A percentile compares a stretch with the other conserved stretches of the same genome.
Conservation (phyloP, 2,329 filamentous ascomycete species). For the Davidsoniella virescens region DNA sequence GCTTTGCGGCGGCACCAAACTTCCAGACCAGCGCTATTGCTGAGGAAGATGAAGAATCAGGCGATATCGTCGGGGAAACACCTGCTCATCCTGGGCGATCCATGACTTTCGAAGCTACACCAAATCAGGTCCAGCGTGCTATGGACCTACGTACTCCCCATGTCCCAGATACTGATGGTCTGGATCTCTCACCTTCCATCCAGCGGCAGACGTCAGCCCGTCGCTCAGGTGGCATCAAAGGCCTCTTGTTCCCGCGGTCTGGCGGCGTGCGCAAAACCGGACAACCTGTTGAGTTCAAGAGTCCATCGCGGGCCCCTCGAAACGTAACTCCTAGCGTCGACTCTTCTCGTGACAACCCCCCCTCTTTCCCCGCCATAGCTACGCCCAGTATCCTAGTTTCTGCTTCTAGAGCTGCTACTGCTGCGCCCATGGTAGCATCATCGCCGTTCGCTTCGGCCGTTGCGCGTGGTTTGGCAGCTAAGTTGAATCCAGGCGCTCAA, state of each 20-base stretch:
- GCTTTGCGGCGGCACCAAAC: neutral
- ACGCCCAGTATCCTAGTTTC: neutral
- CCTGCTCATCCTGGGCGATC: neutral
- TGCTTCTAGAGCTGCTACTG: neutral
- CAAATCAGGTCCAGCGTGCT: neutral
- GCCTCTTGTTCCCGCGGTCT: conserved; percentile 7
- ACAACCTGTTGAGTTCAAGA: conserved; percentile 10
- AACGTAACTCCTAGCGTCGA: too few relatives aligned
- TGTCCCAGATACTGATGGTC: neutral
- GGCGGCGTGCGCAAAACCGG: neutral
- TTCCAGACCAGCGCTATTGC: neutral
- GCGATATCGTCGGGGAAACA: conserved; percentile 3
- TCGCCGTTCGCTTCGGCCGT: conserved; percentile 11
- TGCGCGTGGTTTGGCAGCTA: conserved; percentile 8
- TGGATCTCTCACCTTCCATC: neutral
- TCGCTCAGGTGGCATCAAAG: conserved; percentile 8
- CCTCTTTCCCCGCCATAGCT: neutral
- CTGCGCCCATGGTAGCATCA: conserved; percentile 2
- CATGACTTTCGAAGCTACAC: neutral
- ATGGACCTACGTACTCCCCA: neutral
- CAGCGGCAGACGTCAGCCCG: conserved; percentile 1
- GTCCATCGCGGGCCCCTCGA: conserved; percentile 1
- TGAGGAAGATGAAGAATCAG: conserved; percentile 2
- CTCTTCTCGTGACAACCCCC: too few relatives aligned
- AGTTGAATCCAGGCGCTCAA: neutral